Evolutionary conservation across 1,284 basidiomycete species (phyloP), one percentile per base, ranked within the genome.

Genomic region (Papiliotrema fonsecae): DNA sequence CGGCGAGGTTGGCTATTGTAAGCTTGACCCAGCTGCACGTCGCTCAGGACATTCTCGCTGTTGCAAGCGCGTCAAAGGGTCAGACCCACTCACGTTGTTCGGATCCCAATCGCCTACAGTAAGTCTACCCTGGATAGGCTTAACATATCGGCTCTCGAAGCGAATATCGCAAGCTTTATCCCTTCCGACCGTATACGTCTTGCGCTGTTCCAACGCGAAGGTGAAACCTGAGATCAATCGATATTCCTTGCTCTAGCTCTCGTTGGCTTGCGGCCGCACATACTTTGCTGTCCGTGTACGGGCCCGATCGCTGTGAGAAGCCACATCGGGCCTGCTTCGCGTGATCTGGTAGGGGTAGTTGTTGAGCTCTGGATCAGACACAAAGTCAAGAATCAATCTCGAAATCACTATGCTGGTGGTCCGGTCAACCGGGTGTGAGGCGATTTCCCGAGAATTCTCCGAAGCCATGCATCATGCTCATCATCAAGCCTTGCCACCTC

Each of bases 301-400:
- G 61, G 52, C 14, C 69, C 69, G n/a, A 65, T 55, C 11, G 61
- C 66, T 24, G 58, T 67, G 42, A 70, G 45, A 4, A 72, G 51
- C 67, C 65, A 69, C 69, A 71, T 71, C 13, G 30, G 34, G 38
- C 28, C 24, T 28, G 25, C 24, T 6, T n/a, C n/a, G n/a, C n/a
- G n/a, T n/a, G n/a, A n/a, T n/a, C n/a, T n/a, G n/a, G n/a, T n/a
- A n/a, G n/a, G n/a, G n/a, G n/a, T n/a, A n/a, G n/a, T n/a, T n/a
- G n/a, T n/a, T n/a, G n/a, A n/a, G n/a, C n/a, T n/a, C n/a, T n/a
- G n/a, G n/a, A n/a, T n/a, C n/a, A n/a, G n/a, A n/a, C n/a, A n/a
- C n/a, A n/a, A n/a, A n/a, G n/a, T n/a, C n/a, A n/a, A n/a, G n/a
- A n/a, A n/a, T n/a, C n/a, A n/a, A n/a, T n/a, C n/a, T n/a, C n/a